phyloP scores from a whole-genome alignment of 2,329 filamentous ascomycete genomes.

The Talaromyces sp. region DNA sequence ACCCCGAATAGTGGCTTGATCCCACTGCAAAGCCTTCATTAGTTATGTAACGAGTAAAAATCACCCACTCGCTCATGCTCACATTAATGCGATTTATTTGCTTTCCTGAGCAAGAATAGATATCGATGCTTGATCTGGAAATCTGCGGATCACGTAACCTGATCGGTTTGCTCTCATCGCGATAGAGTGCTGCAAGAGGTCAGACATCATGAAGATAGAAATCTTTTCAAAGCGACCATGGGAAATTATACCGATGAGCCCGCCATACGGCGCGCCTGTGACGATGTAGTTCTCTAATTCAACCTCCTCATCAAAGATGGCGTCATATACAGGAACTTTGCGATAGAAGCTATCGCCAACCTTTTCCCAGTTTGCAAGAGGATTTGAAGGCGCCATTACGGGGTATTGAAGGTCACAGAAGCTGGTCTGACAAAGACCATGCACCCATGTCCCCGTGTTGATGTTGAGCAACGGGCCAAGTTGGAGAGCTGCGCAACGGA shows the following conservation, averaged over 20 bases:
- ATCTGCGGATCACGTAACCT: conserved; percentile 72
- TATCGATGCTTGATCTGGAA: conserved; percentile 82
- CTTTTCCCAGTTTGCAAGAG: conserved; percentile 91
- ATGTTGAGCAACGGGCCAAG: conserved; percentile 15
- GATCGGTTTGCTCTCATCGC: conserved; percentile 82
- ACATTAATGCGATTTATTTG: conserved; percentile 76
- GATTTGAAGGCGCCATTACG: conserved; percentile 55
- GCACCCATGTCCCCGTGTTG: conserved; percentile 19
- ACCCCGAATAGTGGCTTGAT: conserved; percentile 82
- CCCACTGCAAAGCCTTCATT: conserved; percentile 63
- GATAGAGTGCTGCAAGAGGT: conserved; percentile 68
- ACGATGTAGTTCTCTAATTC: conserved; percentile 95
- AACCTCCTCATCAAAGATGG: conserved; percentile 87
- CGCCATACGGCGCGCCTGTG: conserved; percentile 87
- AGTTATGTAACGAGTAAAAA: too few species aligned
- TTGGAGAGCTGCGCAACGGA: conserved; percentile 10
- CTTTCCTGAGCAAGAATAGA: conserved; percentile 92
- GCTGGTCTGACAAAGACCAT: conserved; percentile 17
- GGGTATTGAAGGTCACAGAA: conserved; percentile 9
- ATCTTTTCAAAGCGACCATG: background rate
- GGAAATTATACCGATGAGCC: conserved; percentile 75
- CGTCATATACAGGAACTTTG: conserved; percentile 90
- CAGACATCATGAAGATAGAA: background rate
- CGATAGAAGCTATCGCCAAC: conserved; percentile 94
- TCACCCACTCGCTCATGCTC: too few species aligned